phyloP scores from a whole-genome alignment of 192 early-diverging fungal genomes.

The Mortierella hygrophila region DNA sequence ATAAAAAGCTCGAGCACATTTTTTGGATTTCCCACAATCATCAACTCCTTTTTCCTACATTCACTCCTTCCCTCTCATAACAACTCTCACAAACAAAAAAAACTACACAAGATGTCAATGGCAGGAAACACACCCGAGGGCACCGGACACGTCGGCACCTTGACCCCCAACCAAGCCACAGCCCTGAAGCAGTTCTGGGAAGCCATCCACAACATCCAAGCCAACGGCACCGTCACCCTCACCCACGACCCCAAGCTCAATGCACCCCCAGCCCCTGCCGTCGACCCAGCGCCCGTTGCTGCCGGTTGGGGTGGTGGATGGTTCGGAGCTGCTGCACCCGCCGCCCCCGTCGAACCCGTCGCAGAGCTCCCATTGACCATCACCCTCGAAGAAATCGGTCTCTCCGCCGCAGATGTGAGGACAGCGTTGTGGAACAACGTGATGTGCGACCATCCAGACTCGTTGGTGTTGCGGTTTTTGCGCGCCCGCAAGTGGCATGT shows the following conservation, averaged over 20 bases:
- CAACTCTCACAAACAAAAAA: background rate
- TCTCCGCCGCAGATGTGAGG: conserved; percentile 8
- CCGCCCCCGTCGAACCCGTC: conserved; percentile 25
- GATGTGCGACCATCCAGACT: conserved; percentile 61
- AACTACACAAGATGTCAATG: conserved; percentile 9
- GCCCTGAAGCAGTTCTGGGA: conserved; percentile 45
- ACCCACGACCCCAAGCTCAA: conserved; percentile 17
- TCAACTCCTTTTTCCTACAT: background rate
- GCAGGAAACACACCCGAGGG: conserved; percentile 35
- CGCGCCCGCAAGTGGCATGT: conserved; percentile 94
- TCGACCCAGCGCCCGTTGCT: background rate
- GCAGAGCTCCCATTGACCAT: conserved; percentile 35
- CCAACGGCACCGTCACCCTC: conserved; percentile 36
- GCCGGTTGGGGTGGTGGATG: conserved; percentile 41
- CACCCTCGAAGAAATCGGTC: conserved; percentile 28
- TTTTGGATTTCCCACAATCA: background rate
- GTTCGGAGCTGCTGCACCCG: conserved; percentile 18
- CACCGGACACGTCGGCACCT: conserved; percentile 44
- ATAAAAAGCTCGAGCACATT: background rate
- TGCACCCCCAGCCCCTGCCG: background rate
- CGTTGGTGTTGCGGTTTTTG: conserved; percentile 83
- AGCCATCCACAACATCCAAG: conserved; percentile 27
- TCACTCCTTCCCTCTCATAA: background rate
- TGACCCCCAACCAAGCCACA: conserved; percentile 40
- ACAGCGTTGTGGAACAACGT: conserved; percentile 33